Evolutionary conservation across 306 rosid species (phyloP).

Genomic region (Erythrophleum fordii): DNA sequence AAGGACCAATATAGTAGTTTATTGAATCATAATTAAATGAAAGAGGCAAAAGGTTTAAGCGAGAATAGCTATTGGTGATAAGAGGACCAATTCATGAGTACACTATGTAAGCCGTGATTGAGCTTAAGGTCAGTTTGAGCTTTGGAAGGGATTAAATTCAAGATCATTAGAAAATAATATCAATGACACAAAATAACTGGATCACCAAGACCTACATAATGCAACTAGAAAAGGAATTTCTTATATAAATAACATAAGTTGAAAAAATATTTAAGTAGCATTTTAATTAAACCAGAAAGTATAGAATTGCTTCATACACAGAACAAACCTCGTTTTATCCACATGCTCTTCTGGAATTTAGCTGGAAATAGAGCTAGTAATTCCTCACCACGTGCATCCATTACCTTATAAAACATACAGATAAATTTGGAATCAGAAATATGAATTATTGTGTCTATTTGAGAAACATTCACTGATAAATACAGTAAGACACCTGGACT

Average conservation of each 20-base stretch:
- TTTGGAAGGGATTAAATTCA: neutral
- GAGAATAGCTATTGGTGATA: constrained; percentile 3
- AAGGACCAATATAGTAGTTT: neutral
- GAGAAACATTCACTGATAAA: neutral
- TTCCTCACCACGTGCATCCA: constrained; percentile 75
- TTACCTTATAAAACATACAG: constrained; percentile 55
- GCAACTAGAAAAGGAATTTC: neutral
- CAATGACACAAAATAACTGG: neutral
- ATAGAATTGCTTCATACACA: constrained; percentile 5
- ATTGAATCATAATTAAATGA: neutral
- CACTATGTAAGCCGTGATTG: constrained; percentile 5
- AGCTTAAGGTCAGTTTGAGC: neutral
- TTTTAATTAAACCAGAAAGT: constrained; percentile 6
- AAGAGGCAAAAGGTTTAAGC: neutral
- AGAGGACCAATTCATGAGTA: neutral
- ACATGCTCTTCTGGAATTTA: constrained; percentile 89
- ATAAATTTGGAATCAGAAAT: constrained; percentile 23
- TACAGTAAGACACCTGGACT: neutral
- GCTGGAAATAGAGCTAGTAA: constrained; percentile 89
- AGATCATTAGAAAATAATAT: constrained; percentile 10
- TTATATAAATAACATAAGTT: neutral
- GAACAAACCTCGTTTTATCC: constrained; percentile 86
- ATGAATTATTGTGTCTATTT: neutral
- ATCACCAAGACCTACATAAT: neutral
- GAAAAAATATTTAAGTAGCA: neutral